Base-by-base conservation (phyloP, 257 asterid species). In the Plantago ovata region DNA sequence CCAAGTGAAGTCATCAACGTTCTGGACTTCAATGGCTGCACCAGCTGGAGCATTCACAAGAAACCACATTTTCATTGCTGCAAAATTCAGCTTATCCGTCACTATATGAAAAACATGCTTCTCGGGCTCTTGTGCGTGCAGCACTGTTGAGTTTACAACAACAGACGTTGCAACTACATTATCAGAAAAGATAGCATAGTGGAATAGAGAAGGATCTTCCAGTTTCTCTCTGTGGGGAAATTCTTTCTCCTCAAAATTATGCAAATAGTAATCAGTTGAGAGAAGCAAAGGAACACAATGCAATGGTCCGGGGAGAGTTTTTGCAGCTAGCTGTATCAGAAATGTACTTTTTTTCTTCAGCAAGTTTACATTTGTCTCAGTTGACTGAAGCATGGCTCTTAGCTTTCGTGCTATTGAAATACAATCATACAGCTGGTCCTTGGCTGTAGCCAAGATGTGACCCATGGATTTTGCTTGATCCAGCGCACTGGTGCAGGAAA, bases 61-160 rank as follows among this genome's bases (percentile, higher is more conserved):
- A 85, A 90, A 90, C 98, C 98, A 90, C 98, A 87, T 90, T 78
- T 69, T 90, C 98, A 90, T 90, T 53, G 98, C 94, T 39, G 86
- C 87, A 60, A 87, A 81, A 61, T 90, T 90, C 76, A 90, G 75
- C 77, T 87, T 90, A 81, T 87, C 96, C 12, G 98, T 90, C 68
- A 90, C 96, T 63, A 90, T 70, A 66, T 90, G 98, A 72, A 90
- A 90, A 39, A 90, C 94, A 49, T 90, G 96, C 62, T 69, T 87
- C 56, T 84, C 91, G 56, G 95, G 95, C 57, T 90, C 89, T 73
- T 81, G 77, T 42, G 88, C 95, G 36, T 90, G 95, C 43, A 80
- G 73, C 78, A 84, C 72, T 38, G 97, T 86, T 60, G 97, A 90
- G 77, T 82, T 86, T 58, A 90, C 87, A 20, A 86, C 97, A 47